phyloP scores from a whole-genome alignment of 352 stramenopile species.

The Pythium periplocum region DNA sequence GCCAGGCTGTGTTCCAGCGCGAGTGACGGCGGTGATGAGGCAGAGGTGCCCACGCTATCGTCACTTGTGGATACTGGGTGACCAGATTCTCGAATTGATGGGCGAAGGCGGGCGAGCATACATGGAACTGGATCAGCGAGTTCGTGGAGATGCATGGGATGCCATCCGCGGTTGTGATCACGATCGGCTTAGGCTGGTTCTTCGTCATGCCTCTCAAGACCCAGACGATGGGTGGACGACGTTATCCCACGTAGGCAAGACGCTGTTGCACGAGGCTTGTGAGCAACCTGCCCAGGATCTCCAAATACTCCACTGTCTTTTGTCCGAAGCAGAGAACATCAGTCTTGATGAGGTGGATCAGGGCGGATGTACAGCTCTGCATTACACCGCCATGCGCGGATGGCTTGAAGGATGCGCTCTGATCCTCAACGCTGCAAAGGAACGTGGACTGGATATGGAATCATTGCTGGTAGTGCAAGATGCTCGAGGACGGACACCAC shows the following conservation, averaged over 20 bases:
- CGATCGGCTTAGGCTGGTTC: constrained; percentile 29
- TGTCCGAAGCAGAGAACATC: not conserved
- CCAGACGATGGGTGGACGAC: too few relatives aligned
- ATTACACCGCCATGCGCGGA: constrained; percentile 38
- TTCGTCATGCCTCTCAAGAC: not conserved
- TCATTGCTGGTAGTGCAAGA: constrained; percentile 30
- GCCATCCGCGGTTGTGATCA: constrained; percentile 31
- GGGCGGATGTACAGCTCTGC: constrained; percentile 33
- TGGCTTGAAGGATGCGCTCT: constrained; percentile 39
- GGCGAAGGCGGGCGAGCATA: not conserved
- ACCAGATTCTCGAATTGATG: constrained; percentile 25
- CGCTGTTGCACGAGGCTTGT: constrained; percentile 61
- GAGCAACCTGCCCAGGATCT: constrained; percentile 17
- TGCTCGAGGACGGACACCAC: constrained; percentile 32
- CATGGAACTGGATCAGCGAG: constrained; percentile 21
- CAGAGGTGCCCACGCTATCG: constrained; percentile 21
- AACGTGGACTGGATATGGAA: constrained; percentile 12
- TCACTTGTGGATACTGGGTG: constrained; percentile 27
- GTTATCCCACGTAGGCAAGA: constrained; percentile 1
- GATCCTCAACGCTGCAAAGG: constrained; percentile 20
- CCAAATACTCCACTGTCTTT: constrained; percentile 1
- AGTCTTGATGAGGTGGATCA: not conserved
- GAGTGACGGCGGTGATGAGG: constrained; percentile 11
- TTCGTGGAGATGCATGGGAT: constrained; percentile 48
- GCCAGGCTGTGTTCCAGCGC: not conserved